Percentiles rank a stretch among this genome's conserved stretches.
Conservation (phyloP, 139 green algal genomes). For the Zygnema circumcarinatum region DNA sequence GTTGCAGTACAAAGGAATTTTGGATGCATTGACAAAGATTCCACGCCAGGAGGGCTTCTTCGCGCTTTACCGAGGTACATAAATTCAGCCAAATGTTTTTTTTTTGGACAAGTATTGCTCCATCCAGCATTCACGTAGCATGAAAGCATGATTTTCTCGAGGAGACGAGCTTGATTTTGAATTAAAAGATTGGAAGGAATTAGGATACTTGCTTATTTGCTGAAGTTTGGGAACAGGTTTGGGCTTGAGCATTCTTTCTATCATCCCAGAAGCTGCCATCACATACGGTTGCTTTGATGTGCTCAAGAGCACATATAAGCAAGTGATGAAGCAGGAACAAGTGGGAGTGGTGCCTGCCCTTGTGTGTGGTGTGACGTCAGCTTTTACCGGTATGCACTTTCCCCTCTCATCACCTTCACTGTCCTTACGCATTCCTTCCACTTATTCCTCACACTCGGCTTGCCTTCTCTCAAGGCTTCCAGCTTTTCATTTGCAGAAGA, state of each 20-base stretch:
- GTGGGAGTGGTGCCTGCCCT: constrained; percentile 40
- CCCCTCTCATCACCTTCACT: not conserved
- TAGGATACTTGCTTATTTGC: no score
- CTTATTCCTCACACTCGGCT: not conserved
- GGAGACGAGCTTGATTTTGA: no score
- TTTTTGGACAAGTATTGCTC: not conserved
- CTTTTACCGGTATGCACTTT: constrained; percentile 23
- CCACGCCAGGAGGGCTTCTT: constrained; percentile 67
- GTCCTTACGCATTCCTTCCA: not conserved
- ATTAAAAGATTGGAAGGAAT: no score
- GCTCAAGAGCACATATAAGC: constrained; percentile 67
- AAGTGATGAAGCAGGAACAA: constrained; percentile 35
- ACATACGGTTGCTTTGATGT: constrained; percentile 83
- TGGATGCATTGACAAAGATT: constrained; percentile 64
- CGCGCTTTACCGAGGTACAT: constrained; percentile 69
- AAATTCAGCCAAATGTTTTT: not conserved
- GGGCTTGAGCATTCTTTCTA: constrained; percentile 70
- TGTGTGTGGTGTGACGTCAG: constrained; percentile 14
- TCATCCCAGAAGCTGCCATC: constrained; percentile 85
- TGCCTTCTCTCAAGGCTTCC: no score
- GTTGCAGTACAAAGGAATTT: constrained; percentile 59
- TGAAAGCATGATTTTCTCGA: no score
- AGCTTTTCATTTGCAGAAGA: no score
- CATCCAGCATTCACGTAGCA: no score
- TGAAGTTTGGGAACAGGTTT: no score